Evolutionary conservation across 2,329 filamentous ascomycete genomes (phyloP).

Genomic region (Botrytis porri): DNA sequence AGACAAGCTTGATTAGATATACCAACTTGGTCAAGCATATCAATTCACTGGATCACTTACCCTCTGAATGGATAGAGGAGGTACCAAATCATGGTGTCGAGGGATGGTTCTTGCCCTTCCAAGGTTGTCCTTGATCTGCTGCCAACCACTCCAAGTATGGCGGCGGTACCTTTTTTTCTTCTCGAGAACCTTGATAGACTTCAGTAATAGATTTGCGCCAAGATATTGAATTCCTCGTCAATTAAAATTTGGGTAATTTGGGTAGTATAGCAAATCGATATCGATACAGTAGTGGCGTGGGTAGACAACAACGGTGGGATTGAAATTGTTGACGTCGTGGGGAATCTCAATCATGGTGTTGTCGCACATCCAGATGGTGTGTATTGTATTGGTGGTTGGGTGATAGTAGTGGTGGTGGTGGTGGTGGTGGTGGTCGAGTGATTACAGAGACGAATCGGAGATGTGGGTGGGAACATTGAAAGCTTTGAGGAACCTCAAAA

Average conservation of each 20-base stretch:
- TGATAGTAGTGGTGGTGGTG: not conserved
- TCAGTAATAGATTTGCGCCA: not conserved
- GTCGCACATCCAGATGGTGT: not conserved
- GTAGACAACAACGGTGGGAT: not conserved
- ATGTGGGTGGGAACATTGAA: not conserved
- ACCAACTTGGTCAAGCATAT: not conserved
- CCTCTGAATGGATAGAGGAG: conserved; percentile 73
- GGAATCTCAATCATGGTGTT: conserved; percentile 10
- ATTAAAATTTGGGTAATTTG: not conserved
- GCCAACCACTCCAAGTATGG: conserved; percentile 14
- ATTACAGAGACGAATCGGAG: not conserved
- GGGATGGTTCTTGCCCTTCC: not conserved
- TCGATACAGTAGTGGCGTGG: not conserved
- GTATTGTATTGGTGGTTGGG: not conserved
- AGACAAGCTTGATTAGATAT: not conserved
- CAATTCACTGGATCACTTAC: conserved; percentile 47
- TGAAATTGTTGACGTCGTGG: not conserved
- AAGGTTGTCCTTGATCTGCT: not conserved
- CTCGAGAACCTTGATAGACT: not conserved
- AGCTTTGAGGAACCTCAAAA: not conserved
- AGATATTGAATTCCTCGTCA: not conserved
- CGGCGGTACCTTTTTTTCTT: not conserved
- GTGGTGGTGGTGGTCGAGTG: not conserved
- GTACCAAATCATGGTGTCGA: conserved; percentile 66
- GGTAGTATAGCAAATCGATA: not conserved